Evolutionary conservation across 768 basidiomycete genomes (phyloP), one percentile per base, ranked within the genome.

Genomic region (Russula compacta): DNA sequence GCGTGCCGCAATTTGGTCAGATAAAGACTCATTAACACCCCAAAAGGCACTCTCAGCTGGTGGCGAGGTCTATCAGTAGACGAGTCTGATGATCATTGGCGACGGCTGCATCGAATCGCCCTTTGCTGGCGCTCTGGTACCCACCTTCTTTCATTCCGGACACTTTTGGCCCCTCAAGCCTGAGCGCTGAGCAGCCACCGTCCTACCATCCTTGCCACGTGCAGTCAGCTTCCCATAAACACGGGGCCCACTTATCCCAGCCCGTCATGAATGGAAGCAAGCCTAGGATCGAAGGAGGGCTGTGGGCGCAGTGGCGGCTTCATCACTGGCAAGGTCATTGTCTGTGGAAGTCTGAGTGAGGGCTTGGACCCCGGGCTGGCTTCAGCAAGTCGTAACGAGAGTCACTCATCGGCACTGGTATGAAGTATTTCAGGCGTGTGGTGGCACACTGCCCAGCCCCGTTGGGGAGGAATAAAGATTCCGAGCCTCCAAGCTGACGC

Each of bases 141-240:
- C 12, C 29, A 50, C 19, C 44, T 40, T 53, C 46, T 57, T 62
- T 58, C 56, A 62, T 62, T 53, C 51, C 61, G 40, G 61, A 35
- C 19, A 21, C 44, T 42, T 62, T 58, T 24, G 12, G 29, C 7
- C 10, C 36, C 40, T 46, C 49, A 12, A 12, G 12, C 24, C 24
- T 29, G 24, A 49, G 60, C 35, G 29, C 15, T 33, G 46, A 1
- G 50, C 29, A 33, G 19, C 4, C 21, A 61, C 40, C 15, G 33
- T 9, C 14, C 47, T 6, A 35, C n/a, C 54, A n/a, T 3, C n/a
- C 24, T 5, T n/a, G 2, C 44, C 51, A 62, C 56, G 51, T 48
- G 56, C 38, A 12, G 29, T 6, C 46, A 33, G 19, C 50, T 39
- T 61, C 42, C 17, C n/a, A 29, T n/a, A 36, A 24, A 32, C 21